Evolutionary conservation across 352 stramenopile genomes (phyloP), one percentile per base, ranked within the genome.

Genomic region (Phytopythium boreale): DNA sequence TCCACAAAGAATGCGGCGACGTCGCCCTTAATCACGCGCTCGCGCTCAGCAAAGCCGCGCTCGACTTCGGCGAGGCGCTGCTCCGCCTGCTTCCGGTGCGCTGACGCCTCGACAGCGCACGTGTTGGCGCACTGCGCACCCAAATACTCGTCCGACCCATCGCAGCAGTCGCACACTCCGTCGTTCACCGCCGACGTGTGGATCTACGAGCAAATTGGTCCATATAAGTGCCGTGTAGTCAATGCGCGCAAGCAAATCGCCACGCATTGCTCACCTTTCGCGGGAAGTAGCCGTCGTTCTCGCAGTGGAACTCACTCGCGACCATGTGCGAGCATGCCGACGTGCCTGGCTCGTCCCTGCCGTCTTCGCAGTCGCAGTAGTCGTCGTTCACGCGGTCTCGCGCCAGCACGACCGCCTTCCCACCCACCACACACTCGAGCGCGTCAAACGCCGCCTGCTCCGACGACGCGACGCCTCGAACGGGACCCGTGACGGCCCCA

Each of bases 161-260:
- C 96, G 62, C 97, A 99, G 74, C 97, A 99, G 80, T 99, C 97
- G 68, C 97, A 99, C 59, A 99, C 84, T 12, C 91, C 93, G 71
- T 99, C 97, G 47, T 96, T 74, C 27, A 99, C 68, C 19, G 87
- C 73, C 1, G 90, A 98, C 7, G 85, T 85, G 14, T 90, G 84
- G 41, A 92, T 87, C 68, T 87, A 75, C 46, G 11, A 9, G 22
- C 22, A 29, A 26, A n/a, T 5, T 12, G 39, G 39, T 46, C 17
- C 15, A 8, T n/a, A 10, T 63, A 10, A 59, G 50, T 41, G 20
- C 19, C 46, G 24, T 27, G 5, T 46, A n/a, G 20, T 41, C 39
- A 63, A 44, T 15, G 7, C 15, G 1, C 27, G 15, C 5, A 14
- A 49, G 43, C 43, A 49, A 22, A 19, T 58, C 27, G 24, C 15